Evolutionary conservation across 2,329 filamentous ascomycete genomes (phyloP).

Genomic region (Xylaria sp.): DNA sequence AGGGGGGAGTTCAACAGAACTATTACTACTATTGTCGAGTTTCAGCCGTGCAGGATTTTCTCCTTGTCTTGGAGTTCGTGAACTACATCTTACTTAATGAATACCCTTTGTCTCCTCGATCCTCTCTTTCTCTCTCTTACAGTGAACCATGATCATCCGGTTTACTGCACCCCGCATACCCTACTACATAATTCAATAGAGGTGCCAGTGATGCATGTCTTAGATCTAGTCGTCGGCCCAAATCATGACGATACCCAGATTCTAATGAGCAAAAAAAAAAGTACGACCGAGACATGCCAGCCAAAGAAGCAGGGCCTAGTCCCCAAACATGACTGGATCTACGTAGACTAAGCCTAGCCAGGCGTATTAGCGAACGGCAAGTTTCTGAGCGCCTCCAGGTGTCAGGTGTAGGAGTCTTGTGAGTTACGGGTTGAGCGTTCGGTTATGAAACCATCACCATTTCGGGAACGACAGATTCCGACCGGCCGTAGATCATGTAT

Average conservation of each 20-base stretch:
- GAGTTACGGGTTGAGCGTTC: no score
- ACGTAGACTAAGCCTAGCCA: background rate
- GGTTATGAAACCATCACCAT: no score
- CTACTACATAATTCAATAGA: background rate
- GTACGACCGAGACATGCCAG: conserved; percentile 25
- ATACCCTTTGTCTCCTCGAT: background rate
- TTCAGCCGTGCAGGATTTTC: background rate
- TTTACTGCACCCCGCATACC: background rate
- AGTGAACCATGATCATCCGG: background rate
- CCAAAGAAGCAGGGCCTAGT: conserved; percentile 5
- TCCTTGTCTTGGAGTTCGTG: background rate
- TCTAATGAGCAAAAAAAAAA: background rate
- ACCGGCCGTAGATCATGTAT: no score
- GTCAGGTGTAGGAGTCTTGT: background rate
- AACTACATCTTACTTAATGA: background rate
- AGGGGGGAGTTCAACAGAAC: background rate
- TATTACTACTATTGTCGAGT: background rate
- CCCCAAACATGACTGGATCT: background rate
- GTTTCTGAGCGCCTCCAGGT: background rate
- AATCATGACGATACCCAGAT: conserved; percentile 3
- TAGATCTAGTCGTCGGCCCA: background rate
- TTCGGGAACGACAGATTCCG: no score
- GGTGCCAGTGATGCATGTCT: conserved; percentile 15
- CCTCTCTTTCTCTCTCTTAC: background rate
- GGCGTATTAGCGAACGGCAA: background rate